Evolutionary conservation across 2,329 filamentous ascomycete genomes (phyloP).

Genomic region (Penicillium digitatum): DNA sequence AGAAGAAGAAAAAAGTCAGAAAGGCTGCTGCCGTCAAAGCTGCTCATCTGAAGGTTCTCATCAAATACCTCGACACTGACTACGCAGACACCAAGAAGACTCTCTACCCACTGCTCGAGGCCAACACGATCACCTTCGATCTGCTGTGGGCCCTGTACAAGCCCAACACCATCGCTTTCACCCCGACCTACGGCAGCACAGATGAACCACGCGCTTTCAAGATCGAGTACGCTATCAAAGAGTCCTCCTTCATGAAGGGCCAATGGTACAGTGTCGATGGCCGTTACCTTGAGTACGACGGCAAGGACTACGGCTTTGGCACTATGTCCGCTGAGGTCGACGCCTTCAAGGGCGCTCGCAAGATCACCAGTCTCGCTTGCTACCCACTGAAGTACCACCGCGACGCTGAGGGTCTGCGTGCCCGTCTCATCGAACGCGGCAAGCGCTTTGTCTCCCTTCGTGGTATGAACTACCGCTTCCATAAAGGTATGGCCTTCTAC

Average conservation of each 20-base stretch:
- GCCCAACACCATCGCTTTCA: conserved; percentile 74
- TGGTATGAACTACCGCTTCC: conserved; percentile 77
- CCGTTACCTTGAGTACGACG: conserved; percentile 78
- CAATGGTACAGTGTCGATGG: conserved; percentile 73
- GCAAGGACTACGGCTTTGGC: conserved; percentile 76
- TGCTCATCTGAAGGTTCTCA: conserved; percentile 61
- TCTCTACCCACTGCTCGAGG: conserved; percentile 73
- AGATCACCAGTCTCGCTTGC: conserved; percentile 72
- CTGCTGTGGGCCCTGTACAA: conserved; percentile 86
- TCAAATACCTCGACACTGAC: conserved; percentile 76
- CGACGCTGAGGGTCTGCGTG: conserved; percentile 61
- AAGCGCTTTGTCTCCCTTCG: conserved; percentile 78
- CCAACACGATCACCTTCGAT: conserved; percentile 82
- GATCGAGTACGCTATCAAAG: conserved; percentile 70
- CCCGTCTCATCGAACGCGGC: conserved; percentile 70
- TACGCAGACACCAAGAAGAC: conserved; percentile 75
- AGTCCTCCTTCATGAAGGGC: conserved; percentile 64
- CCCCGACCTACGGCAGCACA: conserved; percentile 68
- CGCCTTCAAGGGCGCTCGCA: conserved; percentile 73
- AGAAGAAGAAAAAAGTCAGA: conserved; percentile 43
- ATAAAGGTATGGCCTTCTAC: conserved; percentile 79
- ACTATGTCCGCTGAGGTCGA: conserved; percentile 65
- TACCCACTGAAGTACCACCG: conserved; percentile 80
- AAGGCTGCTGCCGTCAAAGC: conserved; percentile 40
- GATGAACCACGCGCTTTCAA: conserved; percentile 81